Conservation (phyloP, 805 yeast species). For the Hanseniaspora thailandica region DNA sequence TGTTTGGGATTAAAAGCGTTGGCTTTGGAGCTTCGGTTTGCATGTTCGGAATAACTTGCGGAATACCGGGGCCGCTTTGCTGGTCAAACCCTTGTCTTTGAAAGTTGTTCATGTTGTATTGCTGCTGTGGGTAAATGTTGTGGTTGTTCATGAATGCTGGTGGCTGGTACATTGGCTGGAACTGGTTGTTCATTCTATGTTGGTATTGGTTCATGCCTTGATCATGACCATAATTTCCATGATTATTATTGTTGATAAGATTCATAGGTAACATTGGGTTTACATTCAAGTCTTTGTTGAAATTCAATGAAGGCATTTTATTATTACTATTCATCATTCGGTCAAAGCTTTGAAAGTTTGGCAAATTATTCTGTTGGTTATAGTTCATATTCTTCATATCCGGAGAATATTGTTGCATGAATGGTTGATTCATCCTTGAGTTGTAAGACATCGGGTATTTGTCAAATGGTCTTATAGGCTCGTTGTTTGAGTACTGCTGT, state of each 20-base stretch:
- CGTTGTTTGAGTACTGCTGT: neutral
- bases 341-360: neutral
- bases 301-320: neutral
- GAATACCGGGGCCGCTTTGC: neutral
- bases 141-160: neutral
- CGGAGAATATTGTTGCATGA: neutral
- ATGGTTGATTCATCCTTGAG: neutral
- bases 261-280: neutral
- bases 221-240: neutral
- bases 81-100: neutral
- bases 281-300: neutral
- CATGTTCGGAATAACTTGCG: neutral
- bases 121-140: neutral
- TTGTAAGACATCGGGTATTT: neutral
- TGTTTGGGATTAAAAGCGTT: slow-evolving; percentile 1
- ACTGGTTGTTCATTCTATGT: neutral
- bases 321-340: neutral
- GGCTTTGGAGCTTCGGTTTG: neutral
- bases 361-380: neutral
- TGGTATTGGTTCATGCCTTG: neutral
- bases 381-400: neutral
- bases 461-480: neutral
- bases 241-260: neutral
- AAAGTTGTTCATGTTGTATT: neutral
- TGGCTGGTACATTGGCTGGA: neutral